phyloP scores from a whole-genome alignment of 805 yeast genomes.

The Metschnikowia proteae region DNA sequence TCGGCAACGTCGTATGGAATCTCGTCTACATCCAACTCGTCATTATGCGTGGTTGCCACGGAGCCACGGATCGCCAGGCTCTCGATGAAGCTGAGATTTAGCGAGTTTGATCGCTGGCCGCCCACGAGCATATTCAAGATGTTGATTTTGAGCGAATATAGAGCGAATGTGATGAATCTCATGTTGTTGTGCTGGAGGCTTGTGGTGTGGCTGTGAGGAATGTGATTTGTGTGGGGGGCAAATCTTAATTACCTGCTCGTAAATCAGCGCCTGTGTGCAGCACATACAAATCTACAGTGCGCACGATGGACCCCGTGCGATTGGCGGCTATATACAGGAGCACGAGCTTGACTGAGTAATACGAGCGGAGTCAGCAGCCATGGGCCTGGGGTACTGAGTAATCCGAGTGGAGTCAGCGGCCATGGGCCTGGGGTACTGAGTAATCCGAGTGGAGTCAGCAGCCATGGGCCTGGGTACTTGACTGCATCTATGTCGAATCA shows the following conservation, averaged over 20 bases:
- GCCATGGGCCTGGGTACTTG: too few species aligned
- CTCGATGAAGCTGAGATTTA: slow-evolving; percentile 30
- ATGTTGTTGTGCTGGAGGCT: slow-evolving; percentile 12
- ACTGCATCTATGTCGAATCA: too few species aligned
- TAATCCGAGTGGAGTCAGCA: background rate
- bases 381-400: too few species aligned
- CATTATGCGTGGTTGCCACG: slow-evolving; percentile 23
- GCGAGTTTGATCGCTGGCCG: slow-evolving; percentile 31
- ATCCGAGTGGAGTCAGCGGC: background rate
- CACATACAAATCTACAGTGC: too few species aligned
- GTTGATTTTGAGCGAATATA: slow-evolving; percentile 37
- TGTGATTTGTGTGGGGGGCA: background rate
- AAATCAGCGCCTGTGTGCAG: background rate
- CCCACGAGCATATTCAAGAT: slow-evolving; percentile 33
- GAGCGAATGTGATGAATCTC: slow-evolving; percentile 31
- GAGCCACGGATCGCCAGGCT: slow-evolving; percentile 29
- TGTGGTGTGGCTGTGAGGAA: too few species aligned
- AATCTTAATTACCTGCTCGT: background rate
- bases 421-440: too few species aligned
- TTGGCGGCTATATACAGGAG: slow-evolving; percentile 10
- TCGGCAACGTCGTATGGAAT: background rate
- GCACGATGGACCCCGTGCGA: background rate
- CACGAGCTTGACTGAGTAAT: too few species aligned
- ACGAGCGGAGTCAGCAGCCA: background rate
- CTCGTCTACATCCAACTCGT: slow-evolving; percentile 11